Percentiles rank a stretch among this genome's conserved stretches.
These are phyloP conservation scores for Blepharisma japonicum DNA, from an alignment of 73 alveolate genomes.

Conservation along the genomic window DNA sequence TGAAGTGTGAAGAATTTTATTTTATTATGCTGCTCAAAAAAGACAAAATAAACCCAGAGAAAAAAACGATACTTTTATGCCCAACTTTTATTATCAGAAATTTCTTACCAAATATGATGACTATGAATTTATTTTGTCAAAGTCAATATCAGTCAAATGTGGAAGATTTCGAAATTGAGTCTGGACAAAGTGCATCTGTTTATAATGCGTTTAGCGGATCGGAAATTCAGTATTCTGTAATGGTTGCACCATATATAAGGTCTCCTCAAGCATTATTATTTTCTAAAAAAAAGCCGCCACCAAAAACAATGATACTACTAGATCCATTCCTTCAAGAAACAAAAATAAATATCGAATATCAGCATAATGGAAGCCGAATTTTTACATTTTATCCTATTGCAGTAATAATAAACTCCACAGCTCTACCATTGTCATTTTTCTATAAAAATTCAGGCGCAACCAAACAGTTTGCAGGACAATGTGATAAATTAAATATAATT, in stretches of 20 bases:
- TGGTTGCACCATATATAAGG: too few relatives aligned
- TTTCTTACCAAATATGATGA: not conserved
- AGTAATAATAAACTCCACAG: slow-evolving; percentile 1
- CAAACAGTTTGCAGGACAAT: not conserved
- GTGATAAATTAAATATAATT: not conserved
- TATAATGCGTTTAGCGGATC: too few relatives aligned
- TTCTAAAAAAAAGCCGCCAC: slow-evolving; percentile 1
- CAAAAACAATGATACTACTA: not conserved
- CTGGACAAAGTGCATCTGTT: too few relatives aligned
- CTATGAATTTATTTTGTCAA: not conserved
- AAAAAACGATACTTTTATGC: not conserved
- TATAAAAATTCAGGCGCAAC: not conserved
- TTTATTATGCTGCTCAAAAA: not conserved
- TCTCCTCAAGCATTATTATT: not conserved
- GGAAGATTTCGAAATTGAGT: too few relatives aligned
- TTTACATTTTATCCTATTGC: not conserved
- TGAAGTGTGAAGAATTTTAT: not conserved
- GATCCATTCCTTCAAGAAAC: not conserved
- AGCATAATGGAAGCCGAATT: not conserved
- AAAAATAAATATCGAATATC: not conserved
- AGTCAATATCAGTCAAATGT: not conserved
- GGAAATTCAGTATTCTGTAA: too few relatives aligned
- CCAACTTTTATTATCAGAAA: slow-evolving; percentile 8
- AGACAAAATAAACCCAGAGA: slow-evolving; percentile 6
- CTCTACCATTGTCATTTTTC: slow-evolving; percentile 1